These are phyloP conservation scores for Aspergillus vadensis DNA, from an alignment of 2,329 filamentous ascomycete genomes.

Conservation along the genomic window DNA sequence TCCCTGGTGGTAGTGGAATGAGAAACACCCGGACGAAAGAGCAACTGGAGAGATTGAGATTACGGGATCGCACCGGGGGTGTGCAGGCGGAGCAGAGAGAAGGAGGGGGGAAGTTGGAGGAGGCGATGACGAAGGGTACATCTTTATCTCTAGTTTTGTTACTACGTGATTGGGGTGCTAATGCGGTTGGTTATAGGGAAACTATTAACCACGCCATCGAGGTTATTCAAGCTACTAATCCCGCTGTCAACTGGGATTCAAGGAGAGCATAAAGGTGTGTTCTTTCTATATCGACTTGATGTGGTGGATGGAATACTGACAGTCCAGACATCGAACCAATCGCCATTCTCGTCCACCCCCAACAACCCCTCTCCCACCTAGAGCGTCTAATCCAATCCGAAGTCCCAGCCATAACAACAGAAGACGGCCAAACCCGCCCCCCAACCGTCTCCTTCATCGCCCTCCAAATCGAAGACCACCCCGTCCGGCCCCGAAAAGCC, in stretches of 20 bases:
- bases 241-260: constrained; percentile 67
- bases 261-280: constrained; percentile 56
- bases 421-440: constrained; percentile 66
- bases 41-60: constrained; percentile 39
- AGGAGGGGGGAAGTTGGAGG: constrained; percentile 44
- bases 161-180: too few relatives aligned
- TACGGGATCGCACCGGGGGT: constrained; percentile 32
- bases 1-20: background rate
- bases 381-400: constrained; percentile 88
- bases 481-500: constrained; percentile 45
- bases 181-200: constrained; percentile 56
- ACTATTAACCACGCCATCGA: constrained; percentile 76
- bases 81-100: background rate
- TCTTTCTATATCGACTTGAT: too few relatives aligned
- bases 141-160: too few relatives aligned
- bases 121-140: constrained; percentile 66
- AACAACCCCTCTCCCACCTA: constrained; percentile 88
- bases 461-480: constrained; percentile 69
- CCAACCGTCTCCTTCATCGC: constrained; percentile 79
- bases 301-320: background rate
- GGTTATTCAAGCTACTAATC: constrained; percentile 77
- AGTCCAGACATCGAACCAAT: constrained; percentile 70
- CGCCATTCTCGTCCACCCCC: constrained; percentile 81
- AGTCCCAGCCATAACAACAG: constrained; percentile 66
- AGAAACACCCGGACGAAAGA: constrained; percentile 29